These are phyloP conservation scores for Ramalina intermedia DNA, from an alignment of 495 filamentous ascomycete genomes.

Conservation along the genomic window DNA sequence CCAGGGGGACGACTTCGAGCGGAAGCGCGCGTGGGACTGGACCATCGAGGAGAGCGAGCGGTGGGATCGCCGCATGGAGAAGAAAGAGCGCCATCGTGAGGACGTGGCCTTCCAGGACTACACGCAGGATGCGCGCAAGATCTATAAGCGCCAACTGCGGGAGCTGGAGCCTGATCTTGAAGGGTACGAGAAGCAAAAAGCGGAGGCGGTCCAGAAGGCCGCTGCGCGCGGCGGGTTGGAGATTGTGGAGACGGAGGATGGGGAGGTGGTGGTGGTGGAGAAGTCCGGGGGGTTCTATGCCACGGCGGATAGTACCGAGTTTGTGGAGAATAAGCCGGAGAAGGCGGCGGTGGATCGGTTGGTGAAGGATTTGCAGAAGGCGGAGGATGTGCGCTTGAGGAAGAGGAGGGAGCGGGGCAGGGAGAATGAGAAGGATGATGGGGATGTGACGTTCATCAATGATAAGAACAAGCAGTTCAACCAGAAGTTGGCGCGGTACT, in stretches of 20 bases:
- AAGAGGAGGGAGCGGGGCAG: slow-evolving; percentile 62
- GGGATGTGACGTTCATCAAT: slow-evolving; percentile 96
- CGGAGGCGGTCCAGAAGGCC: slow-evolving; percentile 68
- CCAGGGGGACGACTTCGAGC: slow-evolving; percentile 82
- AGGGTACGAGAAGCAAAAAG: slow-evolving; percentile 71
- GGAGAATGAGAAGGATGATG: slow-evolving; percentile 61
- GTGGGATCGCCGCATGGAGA: slow-evolving; percentile 81
- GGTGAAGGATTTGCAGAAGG: slow-evolving; percentile 73
- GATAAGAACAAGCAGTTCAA: slow-evolving; percentile 99
- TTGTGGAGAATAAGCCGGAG: slow-evolving; percentile 74
- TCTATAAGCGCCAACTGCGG: slow-evolving; percentile 79
- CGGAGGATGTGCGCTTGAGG: slow-evolving; percentile 72
- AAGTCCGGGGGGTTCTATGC: slow-evolving; percentile 81
- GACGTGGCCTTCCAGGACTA: slow-evolving; percentile 88
- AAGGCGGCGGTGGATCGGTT: slow-evolving; percentile 82
- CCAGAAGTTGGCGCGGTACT: slow-evolving; percentile 86
- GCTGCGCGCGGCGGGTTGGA: slow-evolving; percentile 67
- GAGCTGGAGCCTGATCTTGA: slow-evolving; percentile 52
- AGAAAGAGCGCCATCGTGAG: slow-evolving; percentile 71
- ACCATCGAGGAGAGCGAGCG: slow-evolving; percentile 83
- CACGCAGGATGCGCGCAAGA: slow-evolving; percentile 67
- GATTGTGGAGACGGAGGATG: slow-evolving; percentile 85
- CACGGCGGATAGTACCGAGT: slow-evolving; percentile 65
- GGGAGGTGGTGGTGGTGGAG: slow-evolving; percentile 88
- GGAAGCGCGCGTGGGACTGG: slow-evolving; percentile 98